phyloP scores from a whole-genome alignment of 768 basidiomycete species.

The Hygrocybe punicea region DNA sequence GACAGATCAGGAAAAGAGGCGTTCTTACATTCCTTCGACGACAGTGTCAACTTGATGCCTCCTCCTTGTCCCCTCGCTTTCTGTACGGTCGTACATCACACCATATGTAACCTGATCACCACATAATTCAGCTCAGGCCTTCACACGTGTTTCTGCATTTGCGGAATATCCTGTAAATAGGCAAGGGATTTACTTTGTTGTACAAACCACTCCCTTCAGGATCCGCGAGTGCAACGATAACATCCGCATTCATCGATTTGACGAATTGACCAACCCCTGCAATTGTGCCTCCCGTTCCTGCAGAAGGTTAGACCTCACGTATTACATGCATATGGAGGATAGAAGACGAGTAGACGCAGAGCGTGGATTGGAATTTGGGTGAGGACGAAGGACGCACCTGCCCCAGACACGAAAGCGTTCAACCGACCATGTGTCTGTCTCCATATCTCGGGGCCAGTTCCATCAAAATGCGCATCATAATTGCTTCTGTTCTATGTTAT shows the following conservation, averaged over 20 bases:
- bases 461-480: constrained; percentile 80
- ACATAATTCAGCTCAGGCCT: not conserved
- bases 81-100: constrained; percentile 92
- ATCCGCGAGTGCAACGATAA: constrained; percentile 78
- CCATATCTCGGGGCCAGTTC: constrained; percentile 96
- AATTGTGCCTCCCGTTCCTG: constrained; percentile 95
- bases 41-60: constrained; percentile 95
- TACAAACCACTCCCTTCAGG: constrained; percentile 93
- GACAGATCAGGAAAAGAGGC: not conserved
- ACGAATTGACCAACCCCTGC: constrained; percentile 79
- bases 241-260: constrained; percentile 64
- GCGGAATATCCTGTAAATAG: not conserved
- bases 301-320: not conserved
- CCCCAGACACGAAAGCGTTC: constrained; percentile 86
- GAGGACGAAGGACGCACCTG: constrained; percentile 47
- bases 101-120: constrained; percentile 70
- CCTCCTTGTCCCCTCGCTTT: constrained; percentile 90
- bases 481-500: constrained; percentile 74
- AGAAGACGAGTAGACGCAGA: not conserved
- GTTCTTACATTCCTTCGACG: constrained; percentile 79
- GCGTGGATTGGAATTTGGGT: not conserved
- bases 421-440: constrained; percentile 80
- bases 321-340: not conserved
- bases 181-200: constrained; percentile 63
- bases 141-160: not conserved